phyloP scores from a whole-genome alignment of 805 yeast genomes.

The Ogataea neopini region DNA sequence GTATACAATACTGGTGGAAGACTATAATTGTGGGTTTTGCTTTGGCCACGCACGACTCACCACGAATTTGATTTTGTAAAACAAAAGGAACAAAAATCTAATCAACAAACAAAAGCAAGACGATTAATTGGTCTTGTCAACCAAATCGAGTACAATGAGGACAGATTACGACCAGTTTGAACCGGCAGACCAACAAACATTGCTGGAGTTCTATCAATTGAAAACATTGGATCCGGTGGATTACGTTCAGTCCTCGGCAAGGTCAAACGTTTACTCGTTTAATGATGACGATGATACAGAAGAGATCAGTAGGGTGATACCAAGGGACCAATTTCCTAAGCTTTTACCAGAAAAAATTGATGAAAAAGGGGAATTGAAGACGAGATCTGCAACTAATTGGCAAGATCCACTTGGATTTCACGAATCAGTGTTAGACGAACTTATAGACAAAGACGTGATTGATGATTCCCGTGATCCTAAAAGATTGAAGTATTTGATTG shows the following conservation, averaged over 20 bases:
- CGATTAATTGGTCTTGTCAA: no score
- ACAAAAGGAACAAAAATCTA: no score
- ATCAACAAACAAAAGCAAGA: no score
- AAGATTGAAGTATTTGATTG: constrained; percentile 46
- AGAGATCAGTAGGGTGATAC: constrained; percentile 18
- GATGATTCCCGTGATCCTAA: constrained; percentile 41
- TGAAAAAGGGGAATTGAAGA: constrained; percentile 1
- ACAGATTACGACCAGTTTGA: not conserved
- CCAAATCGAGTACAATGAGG: not conserved
- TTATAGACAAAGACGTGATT: constrained; percentile 42
- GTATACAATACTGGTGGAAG: not conserved
- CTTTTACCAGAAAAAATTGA: constrained; percentile 25
- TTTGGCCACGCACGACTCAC: not conserved
- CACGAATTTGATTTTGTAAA: not conserved
- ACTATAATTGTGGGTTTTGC: not conserved
- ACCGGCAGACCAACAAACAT: constrained; percentile 15
- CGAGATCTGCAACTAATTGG: constrained; percentile 7
- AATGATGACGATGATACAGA: constrained; percentile 13
- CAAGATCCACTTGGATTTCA: constrained; percentile 59
- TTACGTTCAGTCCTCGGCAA: constrained; percentile 26
- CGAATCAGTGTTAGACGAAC: constrained; percentile 44
- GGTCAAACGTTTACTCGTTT: constrained; percentile 16
- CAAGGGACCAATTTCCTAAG: constrained; percentile 28
- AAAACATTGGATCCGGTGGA: constrained; percentile 42
- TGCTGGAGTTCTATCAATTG: constrained; percentile 43